These are phyloP conservation scores for Coemansia reversa DNA, from an alignment of 192 early-diverging fungal genomes.

Conservation along the genomic window DNA sequence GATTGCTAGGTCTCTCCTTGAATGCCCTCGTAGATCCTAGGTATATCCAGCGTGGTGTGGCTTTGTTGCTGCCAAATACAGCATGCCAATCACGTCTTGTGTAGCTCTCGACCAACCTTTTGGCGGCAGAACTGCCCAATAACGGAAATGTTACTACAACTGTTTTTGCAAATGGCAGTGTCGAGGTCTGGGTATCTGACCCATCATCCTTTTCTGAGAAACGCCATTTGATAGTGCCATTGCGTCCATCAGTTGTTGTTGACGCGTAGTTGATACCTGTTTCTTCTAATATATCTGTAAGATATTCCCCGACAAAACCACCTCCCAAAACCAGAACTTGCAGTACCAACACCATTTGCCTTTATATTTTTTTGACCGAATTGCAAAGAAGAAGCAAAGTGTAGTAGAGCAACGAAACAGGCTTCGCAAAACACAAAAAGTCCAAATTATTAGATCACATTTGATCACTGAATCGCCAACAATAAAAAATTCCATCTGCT, in stretches of 20 bases:
- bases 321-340: constrained; percentile 40
- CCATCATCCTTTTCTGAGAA: constrained; percentile 5
- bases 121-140: constrained; percentile 17
- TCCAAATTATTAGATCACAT: too few relatives aligned
- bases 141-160: constrained; percentile 47
- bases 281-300: constrained; percentile 13
- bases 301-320: constrained; percentile 47
- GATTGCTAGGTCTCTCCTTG: constrained; percentile 40
- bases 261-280: constrained; percentile 8
- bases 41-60: constrained; percentile 32
- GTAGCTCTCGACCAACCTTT: constrained; percentile 21
- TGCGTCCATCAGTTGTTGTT: constrained; percentile 44
- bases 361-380: background rate
- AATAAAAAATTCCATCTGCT: too few relatives aligned
- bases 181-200: background rate
- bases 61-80: background rate
- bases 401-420: too few relatives aligned
- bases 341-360: background rate
- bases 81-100: constrained; percentile 2
- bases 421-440: too few relatives aligned
- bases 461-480: too few relatives aligned
- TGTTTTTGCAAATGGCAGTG: constrained; percentile 26
- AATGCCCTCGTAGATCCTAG: constrained; percentile 47
- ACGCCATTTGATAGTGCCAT: constrained; percentile 38
- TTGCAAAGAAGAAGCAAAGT: background rate